These are phyloP conservation scores for Nepenthes gracilis DNA, from an alignment of 148 eudicot species.

Conservation along the genomic window DNA sequence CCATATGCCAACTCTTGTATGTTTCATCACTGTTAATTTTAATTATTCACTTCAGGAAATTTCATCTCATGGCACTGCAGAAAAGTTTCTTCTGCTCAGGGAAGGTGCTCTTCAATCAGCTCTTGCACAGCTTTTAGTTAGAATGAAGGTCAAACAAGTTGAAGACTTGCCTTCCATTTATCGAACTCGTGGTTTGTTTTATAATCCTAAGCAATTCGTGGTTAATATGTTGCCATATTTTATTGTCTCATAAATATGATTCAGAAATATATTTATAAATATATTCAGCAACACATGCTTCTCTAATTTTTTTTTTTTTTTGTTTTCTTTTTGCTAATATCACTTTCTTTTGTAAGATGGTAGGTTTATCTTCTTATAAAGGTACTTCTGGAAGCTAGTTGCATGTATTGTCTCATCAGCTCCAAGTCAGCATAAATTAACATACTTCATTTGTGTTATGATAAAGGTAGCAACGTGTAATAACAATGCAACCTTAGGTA, in stretches of 20 bases:
- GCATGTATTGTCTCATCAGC: too few relatives aligned
- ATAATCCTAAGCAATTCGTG: neutral
- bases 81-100: constrained; percentile 59
- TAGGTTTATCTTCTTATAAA: neutral
- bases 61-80: constrained; percentile 63
- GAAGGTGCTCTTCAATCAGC: constrained; percentile 59
- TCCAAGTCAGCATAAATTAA: too few relatives aligned
- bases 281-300: too few relatives aligned
- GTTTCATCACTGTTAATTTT: neutral
- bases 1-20: too few relatives aligned
- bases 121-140: constrained; percentile 57
- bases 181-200: constrained; percentile 45
- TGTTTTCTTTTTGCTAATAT: neutral
- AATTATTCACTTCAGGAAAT: constrained; percentile 30
- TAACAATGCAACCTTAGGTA: too few relatives aligned
- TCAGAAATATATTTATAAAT: too few relatives aligned
- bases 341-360: neutral
- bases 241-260: too few relatives aligned
- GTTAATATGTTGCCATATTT: too few relatives aligned
- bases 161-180: constrained; percentile 48
- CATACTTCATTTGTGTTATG: too few relatives aligned
- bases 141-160: constrained; percentile 48
- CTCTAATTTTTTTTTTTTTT: neutral
- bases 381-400: neutral
- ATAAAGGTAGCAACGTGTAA: too few relatives aligned